These are phyloP conservation scores for Eucalyptus sp. DNA, from an alignment of 345 rosid genomes.

Conservation along the genomic window DNA sequence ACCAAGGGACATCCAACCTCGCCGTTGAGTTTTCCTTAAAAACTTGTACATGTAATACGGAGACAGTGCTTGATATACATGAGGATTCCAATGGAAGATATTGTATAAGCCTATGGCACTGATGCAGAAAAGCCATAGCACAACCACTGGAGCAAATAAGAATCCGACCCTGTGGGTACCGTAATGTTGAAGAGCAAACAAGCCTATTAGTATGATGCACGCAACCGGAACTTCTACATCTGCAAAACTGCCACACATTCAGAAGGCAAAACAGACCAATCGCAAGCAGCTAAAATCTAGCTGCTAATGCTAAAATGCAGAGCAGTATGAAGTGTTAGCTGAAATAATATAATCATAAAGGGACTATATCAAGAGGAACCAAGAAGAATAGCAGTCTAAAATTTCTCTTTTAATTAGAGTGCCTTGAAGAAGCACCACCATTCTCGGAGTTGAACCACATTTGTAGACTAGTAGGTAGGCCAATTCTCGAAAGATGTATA, in stretches of 20 bases:
- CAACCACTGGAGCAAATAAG: constrained; percentile 82
- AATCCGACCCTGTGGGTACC: constrained; percentile 87
- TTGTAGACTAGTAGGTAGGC: neutral
- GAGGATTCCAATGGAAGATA: constrained; percentile 75
- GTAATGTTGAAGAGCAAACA: constrained; percentile 88
- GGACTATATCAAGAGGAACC: neutral
- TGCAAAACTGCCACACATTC: constrained; percentile 23
- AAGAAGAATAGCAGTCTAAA: neutral
- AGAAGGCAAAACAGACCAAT: neutral
- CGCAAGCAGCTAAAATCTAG: neutral
- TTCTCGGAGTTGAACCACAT: neutral
- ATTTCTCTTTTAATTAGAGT: neutral
- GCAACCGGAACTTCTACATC: constrained; percentile 74
- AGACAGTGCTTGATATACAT: constrained; percentile 75
- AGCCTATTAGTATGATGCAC: constrained; percentile 57
- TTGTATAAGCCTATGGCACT: constrained; percentile 71
- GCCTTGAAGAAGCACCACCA: neutral
- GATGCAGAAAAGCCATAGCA: constrained; percentile 69
- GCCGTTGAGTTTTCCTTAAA: constrained; percentile 64
- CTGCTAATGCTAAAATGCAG: neutral
- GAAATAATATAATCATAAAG: neutral
- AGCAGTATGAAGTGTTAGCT: neutral
- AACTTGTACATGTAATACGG: constrained; percentile 75
- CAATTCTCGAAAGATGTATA: too few species aligned
- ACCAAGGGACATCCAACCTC: constrained; percentile 90